phyloP scores from a whole-genome alignment of 208 protist genomes.

The Trypanosoma lewisi region DNA sequence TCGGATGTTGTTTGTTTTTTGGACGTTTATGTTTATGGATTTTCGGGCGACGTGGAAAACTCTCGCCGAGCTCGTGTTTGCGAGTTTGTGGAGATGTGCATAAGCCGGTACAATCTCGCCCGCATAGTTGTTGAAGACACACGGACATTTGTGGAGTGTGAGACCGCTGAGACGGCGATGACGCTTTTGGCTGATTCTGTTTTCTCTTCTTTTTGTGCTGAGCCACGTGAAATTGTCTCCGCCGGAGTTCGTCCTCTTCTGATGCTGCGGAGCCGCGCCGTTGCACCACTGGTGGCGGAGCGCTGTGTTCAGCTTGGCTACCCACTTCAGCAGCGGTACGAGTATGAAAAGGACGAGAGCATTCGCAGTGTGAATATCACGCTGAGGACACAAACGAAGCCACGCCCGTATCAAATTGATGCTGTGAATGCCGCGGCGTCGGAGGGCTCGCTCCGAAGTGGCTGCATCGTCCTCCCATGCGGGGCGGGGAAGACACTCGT shows the following conservation, averaged over 20 bases:
- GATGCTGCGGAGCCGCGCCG: constrained; percentile 52
- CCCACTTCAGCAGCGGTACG: constrained; percentile 85
- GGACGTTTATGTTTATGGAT: constrained; percentile 73
- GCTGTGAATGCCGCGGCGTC: constrained; percentile 68
- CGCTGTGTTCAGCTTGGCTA: constrained; percentile 73
- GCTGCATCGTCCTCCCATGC: constrained; percentile 99
- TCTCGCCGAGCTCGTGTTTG: constrained; percentile 24
- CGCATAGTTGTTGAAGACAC: constrained; percentile 68
- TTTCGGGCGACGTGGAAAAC: constrained; percentile 17
- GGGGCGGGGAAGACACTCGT: constrained; percentile 99
- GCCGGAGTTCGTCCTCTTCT: constrained; percentile 33
- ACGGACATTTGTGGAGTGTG: constrained; percentile 67
- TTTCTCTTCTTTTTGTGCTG: constrained; percentile 43
- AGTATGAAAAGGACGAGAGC: constrained; percentile 66
- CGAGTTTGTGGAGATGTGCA: constrained; percentile 67
- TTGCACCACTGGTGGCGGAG: constrained; percentile 61
- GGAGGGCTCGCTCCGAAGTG: constrained; percentile 77
- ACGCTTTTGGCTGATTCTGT: constrained; percentile 50
- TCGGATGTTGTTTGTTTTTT: constrained; percentile 91
- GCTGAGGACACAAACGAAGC: constrained; percentile 70
- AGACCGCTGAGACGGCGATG: constrained; percentile 43
- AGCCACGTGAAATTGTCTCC: constrained; percentile 37
- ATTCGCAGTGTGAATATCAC: constrained; percentile 60
- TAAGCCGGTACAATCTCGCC: constrained; percentile 77
- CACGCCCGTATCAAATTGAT: constrained; percentile 80